Conservation (phyloP, 2,329 filamentous ascomycete species). For the Fusarium tupiense region DNA sequence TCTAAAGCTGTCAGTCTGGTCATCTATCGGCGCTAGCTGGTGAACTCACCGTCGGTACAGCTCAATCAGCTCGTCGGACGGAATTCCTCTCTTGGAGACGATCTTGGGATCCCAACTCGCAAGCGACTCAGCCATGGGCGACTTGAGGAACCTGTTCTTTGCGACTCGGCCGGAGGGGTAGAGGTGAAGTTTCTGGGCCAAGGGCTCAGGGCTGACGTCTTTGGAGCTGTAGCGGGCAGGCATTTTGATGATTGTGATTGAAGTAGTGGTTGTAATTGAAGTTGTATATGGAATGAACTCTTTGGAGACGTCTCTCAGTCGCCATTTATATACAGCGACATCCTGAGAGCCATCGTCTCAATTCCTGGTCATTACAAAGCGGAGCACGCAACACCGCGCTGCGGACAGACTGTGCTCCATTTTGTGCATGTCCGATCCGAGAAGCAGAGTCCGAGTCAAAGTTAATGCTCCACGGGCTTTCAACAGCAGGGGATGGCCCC, state of each 20-base stretch:
- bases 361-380: not conserved
- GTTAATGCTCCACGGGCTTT: not conserved
- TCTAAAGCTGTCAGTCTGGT: constrained; percentile 5
- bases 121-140: constrained; percentile 72
- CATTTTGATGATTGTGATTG: constrained; percentile 12
- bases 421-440: not conserved
- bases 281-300: not conserved
- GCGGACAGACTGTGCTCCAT: not conserved
- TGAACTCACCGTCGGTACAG: constrained; percentile 66
- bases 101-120: constrained; percentile 68
- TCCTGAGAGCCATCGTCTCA: not conserved
- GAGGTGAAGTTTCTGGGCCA: constrained; percentile 58
- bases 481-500: fast-evolving
- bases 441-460: not conserved
- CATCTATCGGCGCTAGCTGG: fast-evolving
- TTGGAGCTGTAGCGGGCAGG: constrained; percentile 32
- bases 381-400: not conserved
- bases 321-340: constrained; percentile 3
- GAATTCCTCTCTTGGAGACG: constrained; percentile 57
- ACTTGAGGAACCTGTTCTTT: constrained; percentile 73
- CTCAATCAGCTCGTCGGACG: constrained; percentile 56
- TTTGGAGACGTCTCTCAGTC: not conserved
- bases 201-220: constrained; percentile 29
- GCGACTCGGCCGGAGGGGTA: constrained; percentile 58
- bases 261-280: not conserved